These are phyloP conservation scores for Globisporangium irregulare DNA, from an alignment of 352 stramenopile genomes.

Conservation along the genomic window DNA sequence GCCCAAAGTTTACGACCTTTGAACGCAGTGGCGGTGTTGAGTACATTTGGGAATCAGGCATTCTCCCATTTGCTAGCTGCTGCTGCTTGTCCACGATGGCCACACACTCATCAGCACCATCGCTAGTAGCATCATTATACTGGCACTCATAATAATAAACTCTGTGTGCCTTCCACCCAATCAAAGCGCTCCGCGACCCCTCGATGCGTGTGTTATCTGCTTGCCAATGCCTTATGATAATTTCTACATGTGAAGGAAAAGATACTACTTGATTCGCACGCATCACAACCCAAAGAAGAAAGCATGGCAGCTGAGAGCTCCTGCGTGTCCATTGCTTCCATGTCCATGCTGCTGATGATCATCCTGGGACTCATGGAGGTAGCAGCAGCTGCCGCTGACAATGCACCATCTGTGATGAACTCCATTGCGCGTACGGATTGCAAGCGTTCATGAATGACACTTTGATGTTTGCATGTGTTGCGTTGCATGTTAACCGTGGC, in stretches of 20 bases:
- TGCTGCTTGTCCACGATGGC: not conserved
- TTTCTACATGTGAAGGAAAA: not conserved
- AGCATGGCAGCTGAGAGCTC: not conserved
- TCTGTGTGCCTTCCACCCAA: not conserved
- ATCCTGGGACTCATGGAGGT: not conserved
- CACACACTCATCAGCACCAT: not conserved
- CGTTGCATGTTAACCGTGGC: not conserved
- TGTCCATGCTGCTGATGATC: not conserved
- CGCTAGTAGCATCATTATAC: not conserved
- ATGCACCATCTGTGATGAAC: slow-evolving; percentile 29
- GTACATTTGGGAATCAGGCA: not conserved
- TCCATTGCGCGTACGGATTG: slow-evolving; percentile 31
- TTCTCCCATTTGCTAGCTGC: not conserved
- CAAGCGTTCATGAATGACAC: not conserved
- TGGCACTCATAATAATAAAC: not conserved
- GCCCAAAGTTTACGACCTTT: not conserved
- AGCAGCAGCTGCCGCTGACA: not conserved
- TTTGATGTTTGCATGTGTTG: not conserved
- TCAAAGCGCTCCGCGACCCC: not conserved
- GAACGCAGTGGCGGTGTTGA: not conserved
- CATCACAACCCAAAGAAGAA: not conserved
- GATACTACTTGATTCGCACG: not conserved
- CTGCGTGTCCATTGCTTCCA: not conserved
- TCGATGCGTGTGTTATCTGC: not conserved
- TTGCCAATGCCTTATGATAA: not conserved